Percentiles rank a stretch among this genome's conserved stretches.
phyloP scores from a whole-genome alignment of 2,329 filamentous ascomycete species.

The Lecanicillium sp. region DNA sequence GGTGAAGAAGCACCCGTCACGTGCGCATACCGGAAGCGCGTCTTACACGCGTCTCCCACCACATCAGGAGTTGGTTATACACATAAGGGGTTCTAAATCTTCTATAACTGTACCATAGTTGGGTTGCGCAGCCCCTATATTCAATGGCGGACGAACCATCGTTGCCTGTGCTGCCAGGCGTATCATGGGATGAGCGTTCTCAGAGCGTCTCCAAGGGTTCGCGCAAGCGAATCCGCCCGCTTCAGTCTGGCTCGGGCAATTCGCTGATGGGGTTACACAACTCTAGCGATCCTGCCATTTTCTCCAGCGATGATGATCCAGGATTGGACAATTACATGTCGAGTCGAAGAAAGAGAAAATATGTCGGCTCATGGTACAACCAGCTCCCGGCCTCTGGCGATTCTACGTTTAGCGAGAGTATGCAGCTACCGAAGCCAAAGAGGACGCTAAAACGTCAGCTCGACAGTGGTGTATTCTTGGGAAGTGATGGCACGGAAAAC shows the following conservation, averaged over 20 bases:
- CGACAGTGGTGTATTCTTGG: slow-evolving; percentile 64
- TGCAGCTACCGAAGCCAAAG: slow-evolving; percentile 31
- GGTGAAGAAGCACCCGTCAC: not conserved
- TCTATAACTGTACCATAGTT: not conserved
- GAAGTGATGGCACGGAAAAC: slow-evolving; percentile 46
- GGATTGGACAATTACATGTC: slow-evolving; percentile 56
- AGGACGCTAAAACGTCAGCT: slow-evolving; percentile 48
- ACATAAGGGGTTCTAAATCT: not conserved
- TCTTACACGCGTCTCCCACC: slow-evolving; percentile 6
- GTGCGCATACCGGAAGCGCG: slow-evolving; percentile 5
- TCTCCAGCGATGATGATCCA: slow-evolving; percentile 65
- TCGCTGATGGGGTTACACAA: slow-evolving; percentile 24
- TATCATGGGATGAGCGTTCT: slow-evolving; percentile 29
- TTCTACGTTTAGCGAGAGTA: slow-evolving; percentile 33
- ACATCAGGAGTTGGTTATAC: not conserved
- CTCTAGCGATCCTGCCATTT: slow-evolving; percentile 63
- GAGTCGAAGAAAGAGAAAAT: slow-evolving; percentile 50
- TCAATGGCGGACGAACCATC: slow-evolving; percentile 32
- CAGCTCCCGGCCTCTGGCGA: slow-evolving; percentile 46
- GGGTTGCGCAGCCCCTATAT: not conserved
- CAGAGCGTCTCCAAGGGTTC: slow-evolving; percentile 30
- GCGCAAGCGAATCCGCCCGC: slow-evolving; percentile 31
- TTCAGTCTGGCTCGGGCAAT: slow-evolving; percentile 6
- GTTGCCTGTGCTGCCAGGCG: slow-evolving; percentile 28
- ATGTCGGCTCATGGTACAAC: slow-evolving; percentile 60